Evolutionary conservation across 2,329 filamentous ascomycete species (phyloP), one percentile per base, ranked within the genome.

Genomic region (Aspergillus fumigatiaffinis): DNA sequence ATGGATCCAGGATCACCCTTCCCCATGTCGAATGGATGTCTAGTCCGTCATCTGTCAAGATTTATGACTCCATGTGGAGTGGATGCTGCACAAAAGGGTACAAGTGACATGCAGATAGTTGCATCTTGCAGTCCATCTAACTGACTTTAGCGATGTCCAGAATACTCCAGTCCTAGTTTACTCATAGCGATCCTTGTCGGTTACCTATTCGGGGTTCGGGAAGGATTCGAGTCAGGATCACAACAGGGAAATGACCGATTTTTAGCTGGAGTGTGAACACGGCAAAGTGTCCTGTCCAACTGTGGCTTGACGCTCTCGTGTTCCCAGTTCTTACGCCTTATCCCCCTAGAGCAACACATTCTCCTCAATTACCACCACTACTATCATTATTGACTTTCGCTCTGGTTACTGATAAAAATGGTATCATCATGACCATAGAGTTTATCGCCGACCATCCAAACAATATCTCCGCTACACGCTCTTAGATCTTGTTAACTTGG

Each of bases 221-320:
- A 58, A 59, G 38, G 44, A n/a, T 51, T 53, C 26, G 54, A 58
- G 58, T 61, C 58, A 59, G 53, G 25, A 28, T 54, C 9, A 10
- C 21, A 23, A 25, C 21, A 47, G 44, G 20, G 44, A 25, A 21
- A 14, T 26, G 44, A 8, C 44, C 0, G 20, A 44, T 20, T 47
- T 47, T 47, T 21, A 47, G 44, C 44, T 47, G n/a, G 44, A 25
- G 10, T 23, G 44, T 47, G 44, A 1, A 23, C 12, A 14, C 8
- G 17, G 20, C 12, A 3, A 14, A 47, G 3, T 26, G 44, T 14
- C 10, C 21, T 47, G 21, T 47, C 8, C 23, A 41, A 44, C 17
- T 62, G 61, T 63, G 61, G 61, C 61, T 63, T 59, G 54, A 55
- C 50, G 29, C 60, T 60, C 61, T 60, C 62, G 54, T 62, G 10